Evolutionary conservation across 1,139 yeast genomes (phyloP).

Genomic region (Saccharomyces hybrid): DNA sequence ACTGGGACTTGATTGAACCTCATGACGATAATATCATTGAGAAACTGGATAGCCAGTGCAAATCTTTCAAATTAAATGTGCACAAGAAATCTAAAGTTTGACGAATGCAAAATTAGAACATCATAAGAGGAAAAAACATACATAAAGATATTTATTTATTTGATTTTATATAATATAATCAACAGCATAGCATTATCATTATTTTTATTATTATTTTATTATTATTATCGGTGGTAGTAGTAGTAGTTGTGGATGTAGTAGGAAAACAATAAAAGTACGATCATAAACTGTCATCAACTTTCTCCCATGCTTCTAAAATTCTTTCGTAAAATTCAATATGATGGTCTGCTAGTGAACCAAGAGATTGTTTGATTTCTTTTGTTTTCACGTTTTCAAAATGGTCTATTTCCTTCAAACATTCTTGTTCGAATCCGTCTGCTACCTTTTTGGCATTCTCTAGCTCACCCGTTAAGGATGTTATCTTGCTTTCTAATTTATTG

Average conservation of each 20-base stretch:
- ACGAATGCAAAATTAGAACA: background rate
- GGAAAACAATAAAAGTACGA: slow-evolving; percentile 1
- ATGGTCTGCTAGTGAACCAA: slow-evolving; percentile 63
- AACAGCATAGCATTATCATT: background rate
- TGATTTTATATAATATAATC: background rate
- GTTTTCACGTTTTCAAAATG: slow-evolving; percentile 78
- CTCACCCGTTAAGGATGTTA: slow-evolving; percentile 48
- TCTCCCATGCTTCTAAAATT: slow-evolving; percentile 67
- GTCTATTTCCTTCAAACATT: slow-evolving; percentile 62
- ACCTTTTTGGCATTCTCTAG: slow-evolving; percentile 61
- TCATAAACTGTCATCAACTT: slow-evolving; percentile 38
- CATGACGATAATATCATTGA: slow-evolving; percentile 20
- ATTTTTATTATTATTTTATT: background rate
- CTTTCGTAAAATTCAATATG: slow-evolving; percentile 69
- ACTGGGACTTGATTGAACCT: slow-evolving; percentile 27
- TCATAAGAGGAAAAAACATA: background rate
- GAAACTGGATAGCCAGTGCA: slow-evolving; percentile 10
- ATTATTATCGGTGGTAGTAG: background rate
- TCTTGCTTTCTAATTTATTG: slow-evolving; percentile 47
- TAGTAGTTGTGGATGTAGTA: background rate
- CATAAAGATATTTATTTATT: background rate
- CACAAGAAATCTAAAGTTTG: background rate
- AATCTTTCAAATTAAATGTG: slow-evolving; percentile 4
- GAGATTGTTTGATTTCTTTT: slow-evolving; percentile 62
- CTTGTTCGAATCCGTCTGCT: slow-evolving; percentile 61